Conservation (phyloP, 2,329 filamentous ascomycete genomes). For the Fusarium tricinctum region DNA sequence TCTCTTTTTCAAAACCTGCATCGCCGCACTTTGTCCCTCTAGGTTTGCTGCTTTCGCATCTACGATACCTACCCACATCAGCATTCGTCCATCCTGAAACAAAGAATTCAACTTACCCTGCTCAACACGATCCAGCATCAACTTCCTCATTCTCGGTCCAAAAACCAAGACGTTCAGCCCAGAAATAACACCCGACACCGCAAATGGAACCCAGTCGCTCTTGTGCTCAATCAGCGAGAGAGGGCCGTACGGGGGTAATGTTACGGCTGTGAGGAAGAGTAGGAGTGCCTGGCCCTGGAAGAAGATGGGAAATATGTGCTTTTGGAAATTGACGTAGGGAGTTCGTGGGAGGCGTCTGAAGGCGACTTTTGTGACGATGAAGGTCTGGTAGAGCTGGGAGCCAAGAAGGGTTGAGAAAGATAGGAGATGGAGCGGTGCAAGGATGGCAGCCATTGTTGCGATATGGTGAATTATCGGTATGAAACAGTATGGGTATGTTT, state of each 20-base stretch:
- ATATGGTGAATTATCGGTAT: not conserved
- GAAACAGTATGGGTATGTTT: not conserved
- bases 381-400: slow-evolving; percentile 58
- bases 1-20: slow-evolving; percentile 45
- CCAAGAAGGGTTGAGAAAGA: slow-evolving; percentile 58
- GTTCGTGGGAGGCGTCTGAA: slow-evolving; percentile 52
- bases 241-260: slow-evolving; percentile 53
- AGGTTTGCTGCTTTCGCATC: slow-evolving; percentile 28
- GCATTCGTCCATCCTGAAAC: not conserved
- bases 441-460: slow-evolving; percentile 37
- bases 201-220: slow-evolving; percentile 54
- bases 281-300: slow-evolving; percentile 56
- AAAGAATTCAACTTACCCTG: slow-evolving; percentile 30
- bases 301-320: slow-evolving; percentile 59
- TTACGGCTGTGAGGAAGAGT: slow-evolving; percentile 53
- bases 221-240: slow-evolving; percentile 50
- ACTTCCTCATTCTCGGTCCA: slow-evolving; percentile 54
- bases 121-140: slow-evolving; percentile 49
- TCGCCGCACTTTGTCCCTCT: slow-evolving; percentile 32
- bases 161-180: slow-evolving; percentile 55
- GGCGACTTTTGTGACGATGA: slow-evolving; percentile 56
- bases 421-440: slow-evolving; percentile 56
- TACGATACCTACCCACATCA: slow-evolving; percentile 24
- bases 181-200: slow-evolving; percentile 51
- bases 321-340: slow-evolving; percentile 57